phyloP scores from a whole-genome alignment of 192 early-diverging fungal species.

The Chytriomyces hyalinus region DNA sequence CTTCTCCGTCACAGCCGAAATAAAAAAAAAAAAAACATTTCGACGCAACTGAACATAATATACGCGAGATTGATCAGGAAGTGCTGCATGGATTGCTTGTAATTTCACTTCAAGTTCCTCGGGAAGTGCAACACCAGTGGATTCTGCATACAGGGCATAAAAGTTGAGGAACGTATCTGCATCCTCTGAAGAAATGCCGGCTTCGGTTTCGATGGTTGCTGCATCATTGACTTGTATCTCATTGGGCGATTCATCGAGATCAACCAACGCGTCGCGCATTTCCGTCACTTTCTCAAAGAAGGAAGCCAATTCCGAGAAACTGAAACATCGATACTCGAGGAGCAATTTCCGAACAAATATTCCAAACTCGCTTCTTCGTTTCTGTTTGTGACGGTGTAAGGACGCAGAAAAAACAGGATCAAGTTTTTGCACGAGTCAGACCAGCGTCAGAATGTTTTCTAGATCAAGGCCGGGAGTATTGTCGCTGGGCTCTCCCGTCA shows the following conservation, averaged over 20 bases:
- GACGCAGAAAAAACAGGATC: background rate
- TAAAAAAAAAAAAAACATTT: background rate
- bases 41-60: conserved; percentile 13
- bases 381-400: conserved; percentile 9
- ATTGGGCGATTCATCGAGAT: background rate
- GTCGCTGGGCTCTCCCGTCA: background rate
- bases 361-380: conserved; percentile 20
- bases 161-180: conserved; percentile 6
- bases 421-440: background rate
- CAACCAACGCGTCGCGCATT: background rate
- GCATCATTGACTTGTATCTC: background rate
- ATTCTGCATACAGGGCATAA: background rate
- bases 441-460: conserved; percentile 5
- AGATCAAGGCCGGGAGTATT: background rate
- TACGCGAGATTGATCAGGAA: background rate
- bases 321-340: conserved; percentile 8
- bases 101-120: background rate
- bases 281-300: conserved; percentile 21
- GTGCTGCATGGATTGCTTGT: background rate
- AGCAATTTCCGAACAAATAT: conserved; percentile 20
- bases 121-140: background rate
- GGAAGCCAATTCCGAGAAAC: background rate
- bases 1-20: too few species aligned
- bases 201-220: background rate
- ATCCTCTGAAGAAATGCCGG: background rate